These are phyloP conservation scores for Penicillium taxi DNA, from an alignment of 495 filamentous ascomycete species.

Conservation along the genomic window DNA sequence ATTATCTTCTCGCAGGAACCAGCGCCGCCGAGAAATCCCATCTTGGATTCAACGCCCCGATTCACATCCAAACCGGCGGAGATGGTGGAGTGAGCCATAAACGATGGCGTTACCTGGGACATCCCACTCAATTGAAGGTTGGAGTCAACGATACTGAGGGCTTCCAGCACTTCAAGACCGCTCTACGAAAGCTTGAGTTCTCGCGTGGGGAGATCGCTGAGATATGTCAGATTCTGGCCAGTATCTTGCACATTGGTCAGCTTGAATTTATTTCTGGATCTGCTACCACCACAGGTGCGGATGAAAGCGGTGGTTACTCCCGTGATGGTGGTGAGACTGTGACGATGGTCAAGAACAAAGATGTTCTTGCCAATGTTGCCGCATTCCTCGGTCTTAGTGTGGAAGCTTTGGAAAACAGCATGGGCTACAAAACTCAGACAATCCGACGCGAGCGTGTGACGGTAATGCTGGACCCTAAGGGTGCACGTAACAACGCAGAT, in stretches of 20 bases:
- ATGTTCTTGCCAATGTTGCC: conserved; percentile 74
- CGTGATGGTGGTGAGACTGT: conserved; percentile 84
- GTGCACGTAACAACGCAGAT: conserved; percentile 84
- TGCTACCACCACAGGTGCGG: conserved; percentile 65
- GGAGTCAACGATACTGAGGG: conserved; percentile 93
- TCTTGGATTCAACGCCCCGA: conserved; percentile 65
- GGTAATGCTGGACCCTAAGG: conserved; percentile 89
- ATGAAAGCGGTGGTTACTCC: conserved; percentile 92
- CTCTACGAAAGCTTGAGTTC: conserved; percentile 87
- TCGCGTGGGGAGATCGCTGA: conserved; percentile 89
- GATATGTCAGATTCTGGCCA: conserved; percentile 86
- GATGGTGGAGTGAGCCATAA: conserved; percentile 53
- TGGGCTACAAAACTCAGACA: conserved; percentile 93
- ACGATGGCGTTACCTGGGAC: conserved; percentile 91
- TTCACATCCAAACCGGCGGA: conserved; percentile 31
- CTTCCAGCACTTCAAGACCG: conserved; percentile 96
- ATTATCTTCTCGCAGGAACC: conserved; percentile 90
- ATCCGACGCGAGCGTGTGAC: conserved; percentile 91
- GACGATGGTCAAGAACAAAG: conserved; percentile 88
- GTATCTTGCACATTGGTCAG: conserved; percentile 90
- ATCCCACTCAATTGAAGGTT: conserved; percentile 92
- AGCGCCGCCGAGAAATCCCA: conserved; percentile 84
- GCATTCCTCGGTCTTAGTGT: conserved; percentile 82
- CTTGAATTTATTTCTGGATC: conserved; percentile 80
- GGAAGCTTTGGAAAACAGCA: conserved; percentile 72